Percentiles rank a stretch among this genome's conserved stretches.
Evolutionary conservation across 2,329 filamentous ascomycete species (phyloP).

Genomic region (Lachnellula suecica): DNA sequence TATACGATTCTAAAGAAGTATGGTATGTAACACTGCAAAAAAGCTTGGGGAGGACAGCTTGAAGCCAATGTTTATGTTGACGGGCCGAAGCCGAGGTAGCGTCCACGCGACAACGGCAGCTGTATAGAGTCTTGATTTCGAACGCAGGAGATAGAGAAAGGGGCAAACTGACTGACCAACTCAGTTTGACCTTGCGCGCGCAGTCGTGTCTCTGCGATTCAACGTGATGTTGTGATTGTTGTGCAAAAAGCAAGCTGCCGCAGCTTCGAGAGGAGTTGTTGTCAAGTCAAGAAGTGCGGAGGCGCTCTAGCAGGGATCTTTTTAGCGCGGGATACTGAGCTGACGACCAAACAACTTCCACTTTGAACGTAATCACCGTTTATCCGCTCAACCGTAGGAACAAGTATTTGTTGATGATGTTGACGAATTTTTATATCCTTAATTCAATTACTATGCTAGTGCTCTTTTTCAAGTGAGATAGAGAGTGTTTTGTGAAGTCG

Average conservation of each 20-base stretch:
- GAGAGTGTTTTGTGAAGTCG: no score
- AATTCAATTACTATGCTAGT: no score
- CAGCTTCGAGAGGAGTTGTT: not conserved
- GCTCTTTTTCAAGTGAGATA: no score
- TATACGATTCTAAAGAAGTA: conserved; percentile 5
- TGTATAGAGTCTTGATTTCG: not conserved
- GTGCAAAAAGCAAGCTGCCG: conserved; percentile 35
- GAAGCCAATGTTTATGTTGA: conserved; percentile 17
- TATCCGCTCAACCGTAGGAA: conserved; percentile 10
- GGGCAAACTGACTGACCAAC: conserved; percentile 6
- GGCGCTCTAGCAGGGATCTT: not conserved
- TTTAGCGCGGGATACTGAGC: not conserved
- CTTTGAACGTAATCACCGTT: not conserved
- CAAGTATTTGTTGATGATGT: no score
- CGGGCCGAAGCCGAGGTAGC: conserved; percentile 17
- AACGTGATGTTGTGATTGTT: conserved; percentile 46
- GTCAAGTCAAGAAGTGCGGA: not conserved
- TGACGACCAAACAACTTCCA: not conserved
- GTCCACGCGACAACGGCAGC: not conserved
- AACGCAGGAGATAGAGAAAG: not conserved
- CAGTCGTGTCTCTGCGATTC: conserved; percentile 41
- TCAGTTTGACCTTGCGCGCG: not conserved
- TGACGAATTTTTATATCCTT: no score
- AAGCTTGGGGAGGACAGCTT: not conserved
- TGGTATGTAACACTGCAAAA: not conserved